Conservation (phyloP, 768 basidiomycete genomes). For the Tulasnella calospora region DNA sequence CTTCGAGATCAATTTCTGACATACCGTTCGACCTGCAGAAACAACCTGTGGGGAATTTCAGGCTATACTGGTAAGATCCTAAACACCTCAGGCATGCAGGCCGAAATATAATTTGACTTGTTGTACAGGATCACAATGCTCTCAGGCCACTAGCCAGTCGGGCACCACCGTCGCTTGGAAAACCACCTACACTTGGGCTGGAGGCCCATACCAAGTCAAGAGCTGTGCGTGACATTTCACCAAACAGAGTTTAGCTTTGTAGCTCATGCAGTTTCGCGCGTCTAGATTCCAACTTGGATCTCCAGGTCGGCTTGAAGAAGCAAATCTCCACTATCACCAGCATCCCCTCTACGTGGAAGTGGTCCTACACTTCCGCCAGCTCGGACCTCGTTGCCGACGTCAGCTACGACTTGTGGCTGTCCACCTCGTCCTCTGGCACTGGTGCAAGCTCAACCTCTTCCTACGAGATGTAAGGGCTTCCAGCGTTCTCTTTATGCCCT, state of each 20-base stretch:
- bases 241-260: not conserved
- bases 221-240: not conserved
- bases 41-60: not conserved
- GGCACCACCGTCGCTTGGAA: conserved; percentile 6
- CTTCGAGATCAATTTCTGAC: not conserved
- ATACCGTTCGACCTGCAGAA: not conserved
- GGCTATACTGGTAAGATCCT: not conserved
- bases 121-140: not conserved
- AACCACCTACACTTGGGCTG: conserved; percentile 14
- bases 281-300: conserved; percentile 8
- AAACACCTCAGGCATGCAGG: not conserved
- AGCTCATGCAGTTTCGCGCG: not conserved
- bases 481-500: not conserved
- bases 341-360: conserved; percentile 2
- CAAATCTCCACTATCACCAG: not conserved
- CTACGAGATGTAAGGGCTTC: conserved; percentile 9
- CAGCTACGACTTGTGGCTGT: conserved; percentile 16
- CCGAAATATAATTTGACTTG: not conserved
- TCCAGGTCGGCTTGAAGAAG: conserved; percentile 13
- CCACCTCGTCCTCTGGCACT: not conserved
- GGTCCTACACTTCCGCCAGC: conserved; percentile 3
- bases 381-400: conserved; percentile 18
- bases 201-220: conserved; percentile 17
- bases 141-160: not conserved
- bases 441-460: conserved; percentile 10